These are phyloP conservation scores for Zoysia japonica DNA, from an alignment of 176 grass and related monocot genomes.

Conservation along the genomic window DNA sequence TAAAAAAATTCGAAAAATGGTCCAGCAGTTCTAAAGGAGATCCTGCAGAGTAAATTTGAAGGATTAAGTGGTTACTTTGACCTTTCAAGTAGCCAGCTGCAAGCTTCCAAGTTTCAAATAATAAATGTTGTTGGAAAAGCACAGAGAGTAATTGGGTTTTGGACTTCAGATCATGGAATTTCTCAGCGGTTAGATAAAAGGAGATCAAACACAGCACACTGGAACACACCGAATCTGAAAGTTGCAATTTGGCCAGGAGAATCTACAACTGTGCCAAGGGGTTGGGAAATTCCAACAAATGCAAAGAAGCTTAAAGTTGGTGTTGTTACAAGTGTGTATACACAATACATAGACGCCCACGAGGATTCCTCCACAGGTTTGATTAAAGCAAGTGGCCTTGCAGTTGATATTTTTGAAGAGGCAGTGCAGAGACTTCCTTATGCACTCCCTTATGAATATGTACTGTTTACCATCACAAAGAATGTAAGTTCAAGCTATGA, in stretches of 20 bases:
- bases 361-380: too few species aligned
- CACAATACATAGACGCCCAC: too few species aligned
- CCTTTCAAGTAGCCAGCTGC: conserved; percentile 53
- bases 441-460: too few species aligned
- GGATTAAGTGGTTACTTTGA: conserved; percentile 56
- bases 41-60: conserved; percentile 48
- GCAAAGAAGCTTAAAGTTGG: too few species aligned
- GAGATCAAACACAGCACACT: neutral
- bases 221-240: neutral
- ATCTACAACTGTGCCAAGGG: neutral
- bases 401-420: too few species aligned
- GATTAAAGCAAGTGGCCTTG: too few species aligned
- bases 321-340: too few species aligned
- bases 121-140: conserved; percentile 51
- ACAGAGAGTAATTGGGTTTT: conserved; percentile 43
- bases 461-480: too few species aligned
- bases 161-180: conserved; percentile 39
- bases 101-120: conserved; percentile 45
- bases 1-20: conserved; percentile 43
- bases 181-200: conserved; percentile 13
- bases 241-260: too few species aligned
- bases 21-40: conserved; percentile 46
- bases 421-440: too few species aligned
- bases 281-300: too few species aligned
- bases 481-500: too few species aligned